Evolutionary conservation across 169 alveolate genomes (phyloP).

Genomic region (Cyclospora cayetanensis): DNA sequence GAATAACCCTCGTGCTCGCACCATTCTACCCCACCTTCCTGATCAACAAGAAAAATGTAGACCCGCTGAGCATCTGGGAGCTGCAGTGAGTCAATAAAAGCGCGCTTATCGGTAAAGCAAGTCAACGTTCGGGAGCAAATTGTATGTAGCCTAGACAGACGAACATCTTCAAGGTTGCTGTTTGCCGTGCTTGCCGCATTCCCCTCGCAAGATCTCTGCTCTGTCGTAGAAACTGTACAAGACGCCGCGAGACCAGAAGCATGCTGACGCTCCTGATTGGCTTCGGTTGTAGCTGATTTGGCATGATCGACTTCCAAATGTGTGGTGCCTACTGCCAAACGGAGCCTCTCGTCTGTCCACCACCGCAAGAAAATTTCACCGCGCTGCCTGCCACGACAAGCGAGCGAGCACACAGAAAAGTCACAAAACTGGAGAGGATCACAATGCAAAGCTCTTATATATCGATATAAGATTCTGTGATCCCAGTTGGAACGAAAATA

Average conservation of each 20-base stretch:
- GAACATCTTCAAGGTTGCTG: neutral
- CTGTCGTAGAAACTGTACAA: neutral
- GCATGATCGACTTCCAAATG: too few species aligned
- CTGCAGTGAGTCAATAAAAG: conserved; percentile 59
- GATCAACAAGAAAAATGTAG: conserved; percentile 41
- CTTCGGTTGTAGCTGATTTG: neutral
- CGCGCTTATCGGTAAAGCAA: conserved; percentile 41
- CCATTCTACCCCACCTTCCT: conserved; percentile 62
- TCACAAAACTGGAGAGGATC: too few species aligned
- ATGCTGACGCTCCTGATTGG: neutral
- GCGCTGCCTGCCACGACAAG: conserved; percentile 27
- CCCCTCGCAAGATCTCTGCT: neutral
- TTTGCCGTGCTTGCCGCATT: neutral
- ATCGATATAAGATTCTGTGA: too few species aligned
- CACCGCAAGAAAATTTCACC: conserved; percentile 39
- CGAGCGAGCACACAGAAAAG: too few species aligned
- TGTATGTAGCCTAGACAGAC: neutral
- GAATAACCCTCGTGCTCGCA: conserved; percentile 68
- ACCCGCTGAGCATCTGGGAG: conserved; percentile 70
- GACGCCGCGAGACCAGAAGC: too few species aligned
- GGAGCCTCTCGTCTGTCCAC: conserved; percentile 65
- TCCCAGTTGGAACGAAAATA: too few species aligned
- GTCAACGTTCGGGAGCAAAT: conserved; percentile 22
- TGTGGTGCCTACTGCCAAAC: conserved; percentile 26
- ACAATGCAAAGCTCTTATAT: too few species aligned